Evolutionary conservation across 306 rosid species (phyloP).

Genomic region (Dryas alaskensis): DNA sequence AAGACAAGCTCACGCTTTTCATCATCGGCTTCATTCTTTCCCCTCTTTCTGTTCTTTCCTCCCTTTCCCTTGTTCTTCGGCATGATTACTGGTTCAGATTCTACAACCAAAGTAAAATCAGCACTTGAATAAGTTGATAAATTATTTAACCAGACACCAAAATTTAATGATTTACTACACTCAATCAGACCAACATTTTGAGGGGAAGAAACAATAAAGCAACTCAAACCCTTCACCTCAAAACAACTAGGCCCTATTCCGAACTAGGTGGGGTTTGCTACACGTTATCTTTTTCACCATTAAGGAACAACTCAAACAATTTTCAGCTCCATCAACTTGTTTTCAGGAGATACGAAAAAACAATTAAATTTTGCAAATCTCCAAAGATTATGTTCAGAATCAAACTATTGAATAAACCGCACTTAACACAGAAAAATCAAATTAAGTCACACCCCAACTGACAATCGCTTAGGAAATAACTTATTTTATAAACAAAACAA

Average conservation of each 20-base stretch:
- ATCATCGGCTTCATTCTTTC: conserved; percentile 52
- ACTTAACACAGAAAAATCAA: background rate
- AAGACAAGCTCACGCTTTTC: conserved; percentile 50
- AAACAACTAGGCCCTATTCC: background rate
- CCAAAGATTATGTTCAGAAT: background rate
- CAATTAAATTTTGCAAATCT: background rate
- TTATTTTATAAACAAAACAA: no score
- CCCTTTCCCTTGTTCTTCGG: conserved; percentile 58
- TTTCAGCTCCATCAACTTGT: background rate
- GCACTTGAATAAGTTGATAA: background rate
- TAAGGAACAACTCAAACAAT: background rate
- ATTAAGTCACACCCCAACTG: background rate
- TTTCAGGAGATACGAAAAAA: background rate
- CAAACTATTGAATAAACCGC: background rate
- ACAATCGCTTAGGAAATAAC: background rate
- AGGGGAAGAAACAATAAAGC: background rate
- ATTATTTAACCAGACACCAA: background rate
- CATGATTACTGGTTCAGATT: conserved; percentile 25
- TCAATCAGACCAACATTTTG: background rate
- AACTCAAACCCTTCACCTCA: background rate
- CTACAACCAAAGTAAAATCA: conserved; percentile 4
- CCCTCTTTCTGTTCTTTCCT: conserved; percentile 54
- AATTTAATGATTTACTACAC: background rate
- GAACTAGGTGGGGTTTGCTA: background rate
- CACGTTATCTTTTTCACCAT: background rate